Evolutionary conservation across 805 yeast genomes (phyloP).

Genomic region (Barnettozyma wickerhamii): DNA sequence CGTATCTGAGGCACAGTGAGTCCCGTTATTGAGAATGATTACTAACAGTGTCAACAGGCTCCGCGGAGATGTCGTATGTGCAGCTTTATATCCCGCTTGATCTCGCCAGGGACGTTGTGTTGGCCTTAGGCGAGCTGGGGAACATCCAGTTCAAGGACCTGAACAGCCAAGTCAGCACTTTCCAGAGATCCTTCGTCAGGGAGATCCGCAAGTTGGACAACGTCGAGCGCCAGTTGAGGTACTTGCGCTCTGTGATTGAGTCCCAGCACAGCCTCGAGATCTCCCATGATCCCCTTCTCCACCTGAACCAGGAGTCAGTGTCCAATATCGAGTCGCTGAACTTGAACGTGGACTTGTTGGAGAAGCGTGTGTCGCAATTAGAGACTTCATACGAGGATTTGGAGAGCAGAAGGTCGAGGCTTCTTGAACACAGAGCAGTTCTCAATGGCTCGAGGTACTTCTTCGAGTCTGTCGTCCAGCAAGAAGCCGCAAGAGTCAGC

Average conservation of each 20-base stretch:
- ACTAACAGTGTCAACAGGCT: constrained; percentile 36
- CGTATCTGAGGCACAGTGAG: neutral
- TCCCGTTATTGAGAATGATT: constrained; percentile 9
- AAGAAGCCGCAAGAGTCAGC: constrained; percentile 29
- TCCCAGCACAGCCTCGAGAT: constrained; percentile 38
- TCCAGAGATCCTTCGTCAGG: constrained; percentile 87
- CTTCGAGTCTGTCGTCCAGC: constrained; percentile 35
- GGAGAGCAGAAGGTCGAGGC: constrained; percentile 54
- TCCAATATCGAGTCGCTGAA: constrained; percentile 63
- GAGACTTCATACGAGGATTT: constrained; percentile 65
- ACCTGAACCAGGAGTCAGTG: constrained; percentile 25
- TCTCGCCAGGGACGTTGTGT: constrained; percentile 80
- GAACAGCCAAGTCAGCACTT: constrained; percentile 73
- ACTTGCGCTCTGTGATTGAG: constrained; percentile 45
- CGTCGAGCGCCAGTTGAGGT: constrained; percentile 78
- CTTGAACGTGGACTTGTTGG: constrained; percentile 59
- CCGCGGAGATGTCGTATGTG: constrained; percentile 95
- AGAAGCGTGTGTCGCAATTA: constrained; percentile 69
- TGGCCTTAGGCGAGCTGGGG: constrained; percentile 82
- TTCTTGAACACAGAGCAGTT: constrained; percentile 70
- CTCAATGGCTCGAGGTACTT: constrained; percentile 44
- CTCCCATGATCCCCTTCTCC: constrained; percentile 28
- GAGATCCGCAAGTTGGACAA: constrained; percentile 83
- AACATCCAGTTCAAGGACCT: constrained; percentile 85
- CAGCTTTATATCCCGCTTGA: constrained; percentile 91